Evolutionary conservation across 176 grass and related monocot genomes (phyloP).

Genomic region (Phragmites australis): DNA sequence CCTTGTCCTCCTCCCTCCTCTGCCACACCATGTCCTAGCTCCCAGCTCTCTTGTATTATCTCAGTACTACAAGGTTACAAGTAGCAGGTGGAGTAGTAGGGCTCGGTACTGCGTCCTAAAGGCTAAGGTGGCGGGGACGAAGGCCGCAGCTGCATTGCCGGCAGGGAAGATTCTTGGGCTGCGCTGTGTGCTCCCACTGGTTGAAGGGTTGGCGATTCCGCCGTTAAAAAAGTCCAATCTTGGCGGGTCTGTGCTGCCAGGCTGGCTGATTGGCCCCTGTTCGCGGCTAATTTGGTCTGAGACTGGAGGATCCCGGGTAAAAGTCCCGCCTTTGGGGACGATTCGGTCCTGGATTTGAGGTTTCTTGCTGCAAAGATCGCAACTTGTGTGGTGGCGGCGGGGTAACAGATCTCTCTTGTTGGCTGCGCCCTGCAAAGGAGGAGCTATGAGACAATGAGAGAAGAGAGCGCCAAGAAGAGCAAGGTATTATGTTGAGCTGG

Average conservation of each 20-base stretch:
- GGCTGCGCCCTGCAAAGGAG: constrained; percentile 32
- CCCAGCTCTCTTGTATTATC: background rate
- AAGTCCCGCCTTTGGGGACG: background rate
- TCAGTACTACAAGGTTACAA: constrained; percentile 5
- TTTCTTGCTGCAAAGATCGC: background rate
- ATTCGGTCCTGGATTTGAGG: constrained; percentile 34
- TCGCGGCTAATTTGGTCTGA: constrained; percentile 8
- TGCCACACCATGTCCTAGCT: constrained; percentile 12
- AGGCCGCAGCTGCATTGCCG: constrained; percentile 38
- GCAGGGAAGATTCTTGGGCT: background rate
- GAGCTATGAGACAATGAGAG: constrained; percentile 74
- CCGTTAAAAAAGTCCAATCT: constrained; percentile 23
- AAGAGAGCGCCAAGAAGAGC: constrained; percentile 70
- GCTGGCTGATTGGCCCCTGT: background rate
- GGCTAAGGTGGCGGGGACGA: constrained; percentile 14
- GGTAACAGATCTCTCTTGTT: constrained; percentile 29
- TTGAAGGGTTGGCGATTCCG: constrained; percentile 17
- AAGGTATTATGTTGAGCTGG: constrained; percentile 45
- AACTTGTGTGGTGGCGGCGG: background rate
- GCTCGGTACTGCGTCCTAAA: background rate
- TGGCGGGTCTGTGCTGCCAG: constrained; percentile 1
- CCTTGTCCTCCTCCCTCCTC: background rate
- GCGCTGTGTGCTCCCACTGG: background rate
- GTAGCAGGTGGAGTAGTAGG: too few relatives aligned
- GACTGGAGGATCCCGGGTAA: constrained; percentile 12